phyloP scores from a whole-genome alignment of 371 early-diverging fungal genomes.

The Circinella minor region DNA sequence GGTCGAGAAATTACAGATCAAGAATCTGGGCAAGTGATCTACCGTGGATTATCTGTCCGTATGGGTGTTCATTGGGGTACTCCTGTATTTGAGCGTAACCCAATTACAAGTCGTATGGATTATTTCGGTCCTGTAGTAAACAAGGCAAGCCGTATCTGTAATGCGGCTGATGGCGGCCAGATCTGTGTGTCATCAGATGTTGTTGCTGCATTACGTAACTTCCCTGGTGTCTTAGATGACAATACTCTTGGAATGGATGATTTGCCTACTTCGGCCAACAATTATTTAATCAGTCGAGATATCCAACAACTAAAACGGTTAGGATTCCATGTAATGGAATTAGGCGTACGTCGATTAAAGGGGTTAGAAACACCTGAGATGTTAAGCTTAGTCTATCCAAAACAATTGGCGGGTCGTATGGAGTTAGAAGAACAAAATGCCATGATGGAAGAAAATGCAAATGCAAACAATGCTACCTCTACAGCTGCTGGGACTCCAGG shows the following conservation, averaged over 20 bases:
- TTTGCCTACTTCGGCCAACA: slow-evolving; percentile 21
- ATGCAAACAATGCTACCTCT: background rate
- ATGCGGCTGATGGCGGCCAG: slow-evolving; percentile 93
- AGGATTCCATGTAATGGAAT: slow-evolving; percentile 71
- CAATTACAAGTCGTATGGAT: slow-evolving; percentile 93
- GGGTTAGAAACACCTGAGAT: slow-evolving; percentile 91
- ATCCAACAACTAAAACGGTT: slow-evolving; percentile 70
- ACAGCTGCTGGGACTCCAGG: slow-evolving; percentile 3
- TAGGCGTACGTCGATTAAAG: slow-evolving; percentile 86
- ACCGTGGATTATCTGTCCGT: slow-evolving; percentile 89
- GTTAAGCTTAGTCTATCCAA: slow-evolving; percentile 77
- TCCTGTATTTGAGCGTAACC: slow-evolving; percentile 91
- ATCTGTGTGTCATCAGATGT: slow-evolving; percentile 77
- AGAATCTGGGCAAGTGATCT: slow-evolving; percentile 66
- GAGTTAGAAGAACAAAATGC: slow-evolving; percentile 28
- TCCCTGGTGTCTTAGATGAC: slow-evolving; percentile 43
- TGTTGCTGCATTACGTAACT: slow-evolving; percentile 51
- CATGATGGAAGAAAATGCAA: slow-evolving; percentile 3
- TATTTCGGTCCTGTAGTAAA: slow-evolving; percentile 97
- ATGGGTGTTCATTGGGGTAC: slow-evolving; percentile 96
- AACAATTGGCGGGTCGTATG: slow-evolving; percentile 55
- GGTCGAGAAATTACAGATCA: slow-evolving; percentile 71
- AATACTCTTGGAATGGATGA: slow-evolving; percentile 28
- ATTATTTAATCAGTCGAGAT: slow-evolving; percentile 55
- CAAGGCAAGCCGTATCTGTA: slow-evolving; percentile 85